phyloP scores from a whole-genome alignment of 2,329 filamentous ascomycete genomes.

The Fusarium sp. region DNA sequence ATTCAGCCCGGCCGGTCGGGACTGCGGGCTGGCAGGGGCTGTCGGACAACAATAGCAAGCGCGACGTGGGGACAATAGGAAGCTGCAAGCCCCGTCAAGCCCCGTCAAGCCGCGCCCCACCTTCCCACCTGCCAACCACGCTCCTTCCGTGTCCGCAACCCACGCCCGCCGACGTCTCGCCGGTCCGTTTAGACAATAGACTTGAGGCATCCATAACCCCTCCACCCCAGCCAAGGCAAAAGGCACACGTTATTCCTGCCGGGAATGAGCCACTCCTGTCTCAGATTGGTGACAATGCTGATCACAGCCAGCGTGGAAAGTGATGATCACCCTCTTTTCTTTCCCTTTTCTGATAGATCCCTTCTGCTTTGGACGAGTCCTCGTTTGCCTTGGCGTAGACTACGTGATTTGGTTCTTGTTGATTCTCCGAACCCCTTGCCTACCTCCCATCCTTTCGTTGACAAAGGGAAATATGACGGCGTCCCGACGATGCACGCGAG shows the following conservation, averaged over 20 bases:
- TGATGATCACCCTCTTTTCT: background rate
- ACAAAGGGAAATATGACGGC: background rate
- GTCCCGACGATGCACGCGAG: background rate
- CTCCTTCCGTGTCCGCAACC: constrained; percentile 3
- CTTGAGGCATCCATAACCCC: background rate
- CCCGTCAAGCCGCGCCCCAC: constrained; percentile 27
- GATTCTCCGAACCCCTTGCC: constrained; percentile 17
- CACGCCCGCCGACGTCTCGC: constrained; percentile 13
- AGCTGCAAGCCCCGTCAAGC: constrained; percentile 31
- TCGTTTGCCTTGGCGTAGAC: background rate
- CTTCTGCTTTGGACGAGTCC: constrained; percentile 8
- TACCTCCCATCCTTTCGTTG: background rate
- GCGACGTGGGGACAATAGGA: constrained; percentile 47
- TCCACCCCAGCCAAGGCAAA: background rate
- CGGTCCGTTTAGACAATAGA: constrained; percentile 17
- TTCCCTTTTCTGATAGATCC: constrained; percentile 2
- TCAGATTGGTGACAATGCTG: constrained; percentile 4
- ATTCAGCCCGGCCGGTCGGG: constrained; percentile 38
- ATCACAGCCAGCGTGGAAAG: constrained; percentile 1
- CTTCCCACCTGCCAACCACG: constrained; percentile 7
- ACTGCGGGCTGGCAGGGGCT: constrained; percentile 23
- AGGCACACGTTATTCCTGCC: background rate
- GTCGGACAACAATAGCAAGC: constrained; percentile 50
- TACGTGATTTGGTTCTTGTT: constrained; percentile 1
- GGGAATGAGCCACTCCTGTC: constrained; percentile 12